These are phyloP conservation scores for Irpex sp. DNA, from an alignment of 1,284 basidiomycete genomes.

Conservation along the genomic window DNA sequence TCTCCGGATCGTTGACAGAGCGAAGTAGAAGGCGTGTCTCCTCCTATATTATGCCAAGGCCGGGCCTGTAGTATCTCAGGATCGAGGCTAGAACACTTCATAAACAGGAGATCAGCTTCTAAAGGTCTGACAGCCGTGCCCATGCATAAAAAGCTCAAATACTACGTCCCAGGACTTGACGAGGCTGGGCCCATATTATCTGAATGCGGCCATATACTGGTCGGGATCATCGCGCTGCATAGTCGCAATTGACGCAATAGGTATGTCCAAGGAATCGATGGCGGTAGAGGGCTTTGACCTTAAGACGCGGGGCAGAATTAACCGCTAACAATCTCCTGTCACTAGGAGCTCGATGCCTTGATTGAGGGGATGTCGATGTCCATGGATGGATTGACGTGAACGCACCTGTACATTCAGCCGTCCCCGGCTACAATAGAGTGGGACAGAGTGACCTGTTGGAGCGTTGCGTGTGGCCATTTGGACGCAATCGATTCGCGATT, in stretches of 20 bases:
- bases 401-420: background rate
- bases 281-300: background rate
- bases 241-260: background rate
- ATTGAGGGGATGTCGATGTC: background rate
- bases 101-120: background rate
- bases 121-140: background rate
- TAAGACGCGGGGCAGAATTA: background rate
- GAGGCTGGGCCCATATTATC: too few species aligned
- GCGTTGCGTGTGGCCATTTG: background rate
- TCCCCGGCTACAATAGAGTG: background rate
- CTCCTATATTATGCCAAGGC: background rate
- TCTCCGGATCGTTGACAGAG: background rate
- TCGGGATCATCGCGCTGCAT: too few species aligned
- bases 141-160: background rate
- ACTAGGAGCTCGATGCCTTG: background rate
- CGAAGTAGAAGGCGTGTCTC: background rate
- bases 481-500: background rate
- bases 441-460: background rate
- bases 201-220: too few species aligned
- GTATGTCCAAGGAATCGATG: background rate
- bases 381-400: background rate
- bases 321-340: background rate
- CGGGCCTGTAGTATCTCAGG: background rate
- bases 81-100: background rate
- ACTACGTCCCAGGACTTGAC: too few species aligned